Base-by-base conservation (phyloP, 202 grass and related monocot genomes). In the Zizania palustris region DNA sequence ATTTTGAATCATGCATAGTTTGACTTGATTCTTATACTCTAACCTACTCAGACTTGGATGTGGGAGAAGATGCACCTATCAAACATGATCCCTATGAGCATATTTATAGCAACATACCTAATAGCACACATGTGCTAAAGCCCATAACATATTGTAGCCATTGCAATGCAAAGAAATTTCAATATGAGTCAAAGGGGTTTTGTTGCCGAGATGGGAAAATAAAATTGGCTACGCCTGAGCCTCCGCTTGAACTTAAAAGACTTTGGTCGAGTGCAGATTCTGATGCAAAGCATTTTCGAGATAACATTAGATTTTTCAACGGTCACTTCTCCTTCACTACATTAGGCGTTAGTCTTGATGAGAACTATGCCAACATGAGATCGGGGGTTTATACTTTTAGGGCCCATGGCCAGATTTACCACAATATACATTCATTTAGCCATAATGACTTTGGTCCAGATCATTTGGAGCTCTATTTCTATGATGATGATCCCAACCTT, bases 371-470 rank as follows among this genome's bases (percentile, higher is more conserved):
- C 13, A 75, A 75, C 50, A 75, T 40, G 53, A 75, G 3, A 22
- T 43, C 19, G 4, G 53, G 53, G 13, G 72, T 75, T 7, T 75
- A 75, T 11, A 75, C 72, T 21, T 75, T 75, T 5, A 55, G 38
- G 11, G 35, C 51, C 3, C 72, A 63, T 1, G 55, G 55, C 5
- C 54, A 75, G 16, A 61, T 75, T 44, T 75, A 76, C 5, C 72
- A 76, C 12, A 59, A 59, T 19, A 12, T 41, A 22, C 20, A 13
- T 5, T 75, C 72, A 12, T 60, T 75, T 62, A 14, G 54, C 20
- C 44, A 1, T 3, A 19, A 14, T 8, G 7, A 62, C 18, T 11
- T 14, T 7, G 15, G 60, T 12, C 54, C 55, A 0, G 45, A 39
- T 0, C 60, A 75, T 61, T 21, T 75, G 3, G 20, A 76, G 15